These are phyloP conservation scores for Evernia prunastri DNA, from an alignment of 495 filamentous ascomycete genomes.

Conservation along the genomic window DNA sequence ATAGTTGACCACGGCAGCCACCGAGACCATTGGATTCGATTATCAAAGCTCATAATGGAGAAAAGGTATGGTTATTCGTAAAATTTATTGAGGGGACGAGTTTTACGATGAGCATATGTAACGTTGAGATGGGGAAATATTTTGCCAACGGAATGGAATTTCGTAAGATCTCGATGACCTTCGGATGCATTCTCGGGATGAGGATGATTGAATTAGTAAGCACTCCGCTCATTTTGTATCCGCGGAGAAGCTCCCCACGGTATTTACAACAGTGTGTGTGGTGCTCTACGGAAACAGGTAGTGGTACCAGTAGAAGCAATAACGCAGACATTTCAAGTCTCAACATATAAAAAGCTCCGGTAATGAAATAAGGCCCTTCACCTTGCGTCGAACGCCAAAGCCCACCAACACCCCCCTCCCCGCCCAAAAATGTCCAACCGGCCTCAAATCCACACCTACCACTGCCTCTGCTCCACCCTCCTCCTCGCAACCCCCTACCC, in stretches of 20 bases:
- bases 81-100: background rate
- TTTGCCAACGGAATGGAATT: background rate
- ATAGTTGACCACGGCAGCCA: background rate
- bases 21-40: background rate
- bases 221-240: too few species aligned
- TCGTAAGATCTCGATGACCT: background rate
- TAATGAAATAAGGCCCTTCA: too few species aligned
- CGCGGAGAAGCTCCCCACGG: too few species aligned
- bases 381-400: background rate
- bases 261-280: too few species aligned
- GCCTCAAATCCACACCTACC: conserved; percentile 54
- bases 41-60: background rate
- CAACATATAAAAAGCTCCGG: too few species aligned
- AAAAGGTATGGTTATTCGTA: background rate
- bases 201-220: too few species aligned
- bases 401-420: too few species aligned
- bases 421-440: conserved; percentile 15
- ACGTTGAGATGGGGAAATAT: too few species aligned
- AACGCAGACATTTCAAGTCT: too few species aligned
- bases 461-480: conserved; percentile 69
- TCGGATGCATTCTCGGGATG: background rate
- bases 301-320: too few species aligned
- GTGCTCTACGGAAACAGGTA: too few species aligned
- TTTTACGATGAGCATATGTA: background rate
- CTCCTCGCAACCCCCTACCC: conserved; percentile 58